phyloP scores from a whole-genome alignment of 225 moss, liverwort and hornwort species.

The Asterella californica region DNA sequence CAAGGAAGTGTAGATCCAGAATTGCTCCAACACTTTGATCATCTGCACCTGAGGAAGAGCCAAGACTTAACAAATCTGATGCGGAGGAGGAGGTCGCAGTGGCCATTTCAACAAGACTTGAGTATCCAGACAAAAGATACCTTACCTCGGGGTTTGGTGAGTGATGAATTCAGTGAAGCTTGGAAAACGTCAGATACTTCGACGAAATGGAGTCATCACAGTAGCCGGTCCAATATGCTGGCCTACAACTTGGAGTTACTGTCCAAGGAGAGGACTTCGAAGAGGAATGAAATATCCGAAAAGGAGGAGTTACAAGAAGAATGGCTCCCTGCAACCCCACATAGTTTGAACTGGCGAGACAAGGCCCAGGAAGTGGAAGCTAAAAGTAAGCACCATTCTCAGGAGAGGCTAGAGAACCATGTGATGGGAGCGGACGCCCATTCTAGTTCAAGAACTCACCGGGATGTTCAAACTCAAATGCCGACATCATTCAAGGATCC shows the following conservation, averaged over 20 bases:
- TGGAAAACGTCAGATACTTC: background rate
- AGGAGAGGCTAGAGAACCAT: no score
- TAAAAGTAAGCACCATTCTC: background rate
- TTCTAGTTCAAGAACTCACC: no score
- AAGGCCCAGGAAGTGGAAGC: background rate
- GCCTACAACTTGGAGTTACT: constrained; percentile 5
- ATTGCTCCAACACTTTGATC: background rate
- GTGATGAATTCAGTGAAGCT: background rate
- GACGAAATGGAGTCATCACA: background rate
- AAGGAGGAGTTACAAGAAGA: background rate
- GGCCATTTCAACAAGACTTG: background rate
- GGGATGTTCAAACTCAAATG: background rate
- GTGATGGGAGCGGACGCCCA: no score
- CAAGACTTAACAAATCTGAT: background rate
- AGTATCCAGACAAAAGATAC: background rate
- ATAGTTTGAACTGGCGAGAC: background rate
- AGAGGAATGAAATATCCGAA: background rate
- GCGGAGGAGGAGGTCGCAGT: constrained; percentile 1
- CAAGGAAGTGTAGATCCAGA: background rate
- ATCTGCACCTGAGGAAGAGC: background rate
- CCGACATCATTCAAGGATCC: background rate
- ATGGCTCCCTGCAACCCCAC: constrained; percentile 9
- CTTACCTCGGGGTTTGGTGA: background rate
- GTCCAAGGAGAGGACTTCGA: background rate
- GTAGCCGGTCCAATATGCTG: background rate